Base-by-base conservation (phyloP, 805 yeast species). In the Geotrichum ghanense region DNA sequence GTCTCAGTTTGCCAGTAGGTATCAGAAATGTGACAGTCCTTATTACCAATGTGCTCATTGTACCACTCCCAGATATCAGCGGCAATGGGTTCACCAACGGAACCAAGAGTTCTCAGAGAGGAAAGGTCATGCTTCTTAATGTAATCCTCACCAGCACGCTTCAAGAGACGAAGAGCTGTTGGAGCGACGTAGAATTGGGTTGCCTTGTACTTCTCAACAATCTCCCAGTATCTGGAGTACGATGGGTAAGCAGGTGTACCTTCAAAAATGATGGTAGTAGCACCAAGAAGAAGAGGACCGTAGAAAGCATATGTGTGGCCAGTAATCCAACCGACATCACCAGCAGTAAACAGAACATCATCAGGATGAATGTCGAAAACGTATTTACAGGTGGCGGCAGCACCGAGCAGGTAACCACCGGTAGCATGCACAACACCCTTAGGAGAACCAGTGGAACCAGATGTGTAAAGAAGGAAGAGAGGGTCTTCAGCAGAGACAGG, bases 21-120 rank as follows among this genome's bases (percentile, higher is more conserved):
- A 69, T 92, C 98, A 59, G 86, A 81, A 56, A 90, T 81, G 59
- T 88, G 95, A 61, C 95, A 85, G 63, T 85, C 75, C 50, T 79
- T 79, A 59, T 88, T 83, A 61, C 98, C 98, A 58, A 92, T 81
- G 64, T 84, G 77, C 58, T 85, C 90, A 64, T 84, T 79, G 69
- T 92, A 92, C 98, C 98, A 92, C 65, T 87, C 94, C 97, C 97
- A 92, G 56, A 92, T 80, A 65, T 92, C 98, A 50, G 95, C 87
- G 42, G 97, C 94, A 65, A 90, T 90, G 56, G 98, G 97, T 72
- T 92, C 98, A 65, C 98, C 98, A 44, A 90, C 98, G 16, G 97
- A 86, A 50, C 98, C 98, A 54, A 90, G 74, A 19, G 88, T 87
- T 66, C 97, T 82, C 60, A 92, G 68, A n/a, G 94, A 79, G 19